A percentile compares a stretch with the other conserved stretches of the same genome.
These are phyloP conservation scores for Waitea zeae DNA, from an alignment of 1,284 basidiomycete genomes.

Conservation along the genomic window DNA sequence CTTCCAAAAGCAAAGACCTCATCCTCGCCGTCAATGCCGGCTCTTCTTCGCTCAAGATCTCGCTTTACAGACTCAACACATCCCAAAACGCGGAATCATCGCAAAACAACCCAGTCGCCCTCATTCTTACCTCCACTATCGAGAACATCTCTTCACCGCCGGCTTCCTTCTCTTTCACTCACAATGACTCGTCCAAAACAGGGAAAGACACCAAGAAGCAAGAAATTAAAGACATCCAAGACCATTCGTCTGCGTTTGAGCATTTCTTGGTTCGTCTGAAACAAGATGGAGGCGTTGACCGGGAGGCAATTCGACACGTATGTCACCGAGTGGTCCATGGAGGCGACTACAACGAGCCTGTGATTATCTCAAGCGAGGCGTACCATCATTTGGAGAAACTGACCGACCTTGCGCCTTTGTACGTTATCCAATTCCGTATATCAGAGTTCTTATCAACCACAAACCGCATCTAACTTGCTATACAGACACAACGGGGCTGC, in stretches of 20 bases:
- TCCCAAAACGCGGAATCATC: conserved; percentile 18
- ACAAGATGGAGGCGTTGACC: conserved; percentile 23
- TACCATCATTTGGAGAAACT: conserved; percentile 58
- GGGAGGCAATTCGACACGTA: conserved; percentile 28
- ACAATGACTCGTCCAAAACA: conserved; percentile 9
- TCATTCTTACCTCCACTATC: conserved; percentile 31
- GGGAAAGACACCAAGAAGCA: conserved; percentile 19
- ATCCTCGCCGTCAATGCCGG: conserved; percentile 55
- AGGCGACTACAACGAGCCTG: conserved; percentile 52
- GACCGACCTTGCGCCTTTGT: conserved; percentile 68
- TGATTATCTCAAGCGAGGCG: conserved; percentile 43
- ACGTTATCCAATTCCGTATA: conserved; percentile 23
- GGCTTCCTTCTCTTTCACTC: conserved; percentile 27
- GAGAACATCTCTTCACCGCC: conserved; percentile 40
- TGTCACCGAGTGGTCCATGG: conserved; percentile 76
- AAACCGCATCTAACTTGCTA: neutral
- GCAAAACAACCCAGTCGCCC: conserved; percentile 19
- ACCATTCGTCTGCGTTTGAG: conserved; percentile 47
- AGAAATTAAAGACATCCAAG: conserved; percentile 19
- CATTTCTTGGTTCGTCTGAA: conserved; percentile 39
- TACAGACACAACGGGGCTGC: conserved; percentile 44
- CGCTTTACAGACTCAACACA: conserved; percentile 22
- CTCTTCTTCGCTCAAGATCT: conserved; percentile 64
- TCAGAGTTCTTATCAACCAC: conserved; percentile 1
- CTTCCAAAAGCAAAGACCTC: conserved; percentile 11